Evolutionary conservation across 257 asterid species (phyloP), one percentile per base, ranked within the genome.

Genomic region (Gardenia jasminoides): DNA sequence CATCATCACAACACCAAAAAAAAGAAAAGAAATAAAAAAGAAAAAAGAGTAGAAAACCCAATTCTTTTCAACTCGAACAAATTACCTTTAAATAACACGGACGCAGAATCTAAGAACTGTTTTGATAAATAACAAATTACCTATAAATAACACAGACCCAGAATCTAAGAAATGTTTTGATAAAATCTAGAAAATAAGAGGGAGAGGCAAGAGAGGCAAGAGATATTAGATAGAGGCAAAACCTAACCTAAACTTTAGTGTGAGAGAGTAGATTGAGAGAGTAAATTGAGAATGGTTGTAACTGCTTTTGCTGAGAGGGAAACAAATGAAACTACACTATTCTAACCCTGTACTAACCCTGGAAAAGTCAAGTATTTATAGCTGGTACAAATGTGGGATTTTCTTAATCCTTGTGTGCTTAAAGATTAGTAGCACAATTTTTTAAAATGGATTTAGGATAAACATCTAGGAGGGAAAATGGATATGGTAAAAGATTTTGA

Each of bases 221-320:
- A 36, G 41, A 36, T 36, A 36, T 3, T 36, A 36, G 41, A 36
- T 36, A 36, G 3, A 36, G 8, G 15, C 68, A 67, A 65, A 77
- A 80, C 30, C 65, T 58, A 75, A 83, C 41, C 41, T 36, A 36
- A 36, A 36, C 4, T 66, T 79, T 58, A 80, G 61, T 10, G n/a
- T n/a, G 86, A 72, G 82, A 59, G 70, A 83, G 70, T 86, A 77
- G 88, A 82, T 79, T 82, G 86, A 72, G 82, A 59, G 70, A 83
- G 70, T 86, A 77, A 89, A 82, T 79, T 82, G 78, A 31, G 83
- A 86, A 74, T 83, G 86, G 77, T 2, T 79, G 80, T 82, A 87
- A 87, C 87, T 75, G 80, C 36, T 78, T 82, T 68, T 56, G 39
- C 80, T 80, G 52, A 79, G 19, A 79, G 73, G 87, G 87, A 87